Evolutionary conservation across 179 eudicot species (phyloP).

Genomic region (Silene coronaria): DNA sequence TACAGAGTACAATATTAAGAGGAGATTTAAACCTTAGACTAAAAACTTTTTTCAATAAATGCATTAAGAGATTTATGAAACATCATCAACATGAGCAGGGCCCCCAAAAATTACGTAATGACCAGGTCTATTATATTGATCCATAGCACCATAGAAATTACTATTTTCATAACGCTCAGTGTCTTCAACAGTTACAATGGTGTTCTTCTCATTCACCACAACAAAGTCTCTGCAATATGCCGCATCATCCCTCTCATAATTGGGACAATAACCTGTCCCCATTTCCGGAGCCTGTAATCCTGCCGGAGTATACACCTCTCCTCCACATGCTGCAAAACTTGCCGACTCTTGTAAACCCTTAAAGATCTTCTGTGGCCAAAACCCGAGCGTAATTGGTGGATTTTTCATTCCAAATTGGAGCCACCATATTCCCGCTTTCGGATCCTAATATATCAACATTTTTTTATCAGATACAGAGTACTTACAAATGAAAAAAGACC

Average conservation of each 20-base stretch:
- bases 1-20: too few species aligned
- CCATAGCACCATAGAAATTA: conserved; percentile 10
- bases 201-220: conserved; percentile 11
- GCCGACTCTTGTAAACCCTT: conserved; percentile 5
- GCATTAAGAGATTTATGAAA: neutral
- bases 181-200: conserved; percentile 7
- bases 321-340: conserved; percentile 26
- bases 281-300: conserved; percentile 19
- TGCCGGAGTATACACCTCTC: conserved; percentile 13
- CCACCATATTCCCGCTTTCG: conserved; percentile 20
- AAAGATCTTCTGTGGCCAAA: conserved; percentile 23
- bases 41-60: too few species aligned
- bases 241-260: neutral
- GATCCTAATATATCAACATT: conserved; percentile 11
- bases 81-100: neutral
- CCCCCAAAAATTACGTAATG: neutral
- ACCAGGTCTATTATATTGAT: neutral
- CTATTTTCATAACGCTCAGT: conserved; percentile 5
- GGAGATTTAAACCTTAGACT: too few species aligned
- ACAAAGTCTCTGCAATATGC: conserved; percentile 10
- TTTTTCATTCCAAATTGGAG: conserved; percentile 1
- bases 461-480: too few species aligned
- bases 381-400: conserved; percentile 2
- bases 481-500: too few species aligned
- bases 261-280: conserved; percentile 21